phyloP scores from a whole-genome alignment of 805 yeast genomes.

The Starmerella gropengiesseri region DNA sequence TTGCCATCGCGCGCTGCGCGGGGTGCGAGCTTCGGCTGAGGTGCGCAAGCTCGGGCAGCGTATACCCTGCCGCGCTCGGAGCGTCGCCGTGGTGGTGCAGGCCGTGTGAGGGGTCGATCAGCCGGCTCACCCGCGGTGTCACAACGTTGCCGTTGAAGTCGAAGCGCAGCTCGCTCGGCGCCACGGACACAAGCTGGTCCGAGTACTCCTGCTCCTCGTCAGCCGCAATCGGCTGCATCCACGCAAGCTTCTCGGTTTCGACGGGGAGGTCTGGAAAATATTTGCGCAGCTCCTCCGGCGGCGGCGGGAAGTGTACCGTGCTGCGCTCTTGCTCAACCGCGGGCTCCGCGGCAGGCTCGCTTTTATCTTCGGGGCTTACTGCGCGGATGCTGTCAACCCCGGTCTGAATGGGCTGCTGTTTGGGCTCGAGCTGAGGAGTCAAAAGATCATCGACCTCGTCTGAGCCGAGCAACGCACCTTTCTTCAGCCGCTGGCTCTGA shows the following conservation, averaged over 20 bases:
- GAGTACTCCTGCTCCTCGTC: conserved; percentile 33
- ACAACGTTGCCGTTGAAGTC: conserved; percentile 78
- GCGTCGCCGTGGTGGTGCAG: conserved; percentile 85
- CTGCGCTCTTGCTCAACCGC: conserved; percentile 16
- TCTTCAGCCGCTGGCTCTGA: conserved; percentile 2
- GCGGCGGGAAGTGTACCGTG: conserved; percentile 36
- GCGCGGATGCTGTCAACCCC: not conserved
- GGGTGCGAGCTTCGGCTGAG: conserved; percentile 67
- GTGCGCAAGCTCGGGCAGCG: conserved; percentile 70
- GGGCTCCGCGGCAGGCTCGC: conserved; percentile 9
- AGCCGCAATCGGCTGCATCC: conserved; percentile 68
- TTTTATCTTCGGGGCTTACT: not conserved
- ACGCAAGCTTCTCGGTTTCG: conserved; percentile 69
- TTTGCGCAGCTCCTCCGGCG: conserved; percentile 62
- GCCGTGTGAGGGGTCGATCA: conserved; percentile 50
- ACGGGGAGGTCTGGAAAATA: conserved; percentile 84
- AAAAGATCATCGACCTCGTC: conserved; percentile 1
- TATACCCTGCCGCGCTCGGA: conserved; percentile 87
- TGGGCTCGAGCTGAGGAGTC: not conserved
- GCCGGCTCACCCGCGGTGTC: conserved; percentile 41
- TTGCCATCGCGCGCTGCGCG: conserved; percentile 77
- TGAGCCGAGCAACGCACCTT: not conserved
- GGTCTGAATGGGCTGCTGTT: not conserved
- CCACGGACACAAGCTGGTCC: conserved; percentile 39
- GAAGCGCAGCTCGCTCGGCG: conserved; percentile 59